These are phyloP conservation scores for Tulasnella calospora DNA, from an alignment of 768 basidiomycete species.

Conservation along the genomic window DNA sequence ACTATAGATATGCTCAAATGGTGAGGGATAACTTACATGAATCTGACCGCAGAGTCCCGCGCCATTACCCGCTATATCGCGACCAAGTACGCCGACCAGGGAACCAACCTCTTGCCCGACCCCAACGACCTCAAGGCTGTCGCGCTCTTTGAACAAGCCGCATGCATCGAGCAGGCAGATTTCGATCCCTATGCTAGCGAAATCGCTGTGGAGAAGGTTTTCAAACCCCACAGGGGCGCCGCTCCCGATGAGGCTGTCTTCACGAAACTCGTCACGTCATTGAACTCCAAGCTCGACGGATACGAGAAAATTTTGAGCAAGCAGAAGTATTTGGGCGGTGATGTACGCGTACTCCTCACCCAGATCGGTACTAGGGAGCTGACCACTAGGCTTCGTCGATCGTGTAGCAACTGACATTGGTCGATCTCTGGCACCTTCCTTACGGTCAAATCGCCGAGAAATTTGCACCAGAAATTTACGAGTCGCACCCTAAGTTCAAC, in stretches of 20 bases:
- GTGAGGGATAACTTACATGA: background rate
- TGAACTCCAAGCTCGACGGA: conserved; percentile 45
- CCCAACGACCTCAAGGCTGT: conserved; percentile 36
- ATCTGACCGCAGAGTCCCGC: conserved; percentile 44
- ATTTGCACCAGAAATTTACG: background rate
- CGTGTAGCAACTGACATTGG: background rate
- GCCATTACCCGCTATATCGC: conserved; percentile 59
- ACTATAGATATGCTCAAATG: conserved; percentile 31
- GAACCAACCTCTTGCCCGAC: conserved; percentile 49
- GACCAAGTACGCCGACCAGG: conserved; percentile 49
- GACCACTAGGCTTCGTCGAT: background rate
- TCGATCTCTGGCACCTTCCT: conserved; percentile 26
- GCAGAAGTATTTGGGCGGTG: conserved; percentile 49
- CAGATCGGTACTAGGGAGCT: background rate
- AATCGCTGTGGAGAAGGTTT: conserved; percentile 29
- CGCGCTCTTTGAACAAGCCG: conserved; percentile 49
- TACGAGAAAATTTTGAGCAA: conserved; percentile 56
- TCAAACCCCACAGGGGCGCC: conserved; percentile 25
- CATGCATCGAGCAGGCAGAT: conserved; percentile 49
- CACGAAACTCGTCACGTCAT: conserved; percentile 28
- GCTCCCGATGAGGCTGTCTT: conserved; percentile 19
- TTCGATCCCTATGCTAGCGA: conserved; percentile 41
- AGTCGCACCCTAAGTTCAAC: conserved; percentile 9
- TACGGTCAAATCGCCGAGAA: background rate
- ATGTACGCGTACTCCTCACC: conserved; percentile 30